Conservation (phyloP, 1,284 basidiomycete genomes). For the Veloboletus limbatus region DNA sequence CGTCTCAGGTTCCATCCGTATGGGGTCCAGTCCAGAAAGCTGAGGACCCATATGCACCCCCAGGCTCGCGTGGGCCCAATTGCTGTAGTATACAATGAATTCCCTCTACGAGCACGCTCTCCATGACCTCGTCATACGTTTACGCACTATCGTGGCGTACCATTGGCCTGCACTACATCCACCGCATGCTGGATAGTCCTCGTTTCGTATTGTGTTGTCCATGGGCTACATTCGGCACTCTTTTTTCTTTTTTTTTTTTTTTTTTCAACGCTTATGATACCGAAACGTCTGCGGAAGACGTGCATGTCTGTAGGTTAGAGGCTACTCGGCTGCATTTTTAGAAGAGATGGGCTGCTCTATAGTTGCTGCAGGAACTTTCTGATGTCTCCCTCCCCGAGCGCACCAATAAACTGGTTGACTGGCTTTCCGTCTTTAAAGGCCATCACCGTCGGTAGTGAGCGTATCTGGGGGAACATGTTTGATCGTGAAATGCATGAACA, state of each 20-base stretch:
- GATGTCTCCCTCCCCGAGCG: conserved; percentile 48
- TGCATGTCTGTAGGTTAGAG: conserved; percentile 3
- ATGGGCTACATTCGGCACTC: conserved; percentile 7
- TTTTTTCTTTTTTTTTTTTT: not conserved
- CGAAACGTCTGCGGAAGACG: too few species aligned
- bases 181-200: conserved; percentile 8
- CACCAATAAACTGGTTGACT: conserved; percentile 59
- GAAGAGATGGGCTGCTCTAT: conserved; percentile 11
- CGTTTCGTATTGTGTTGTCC: conserved; percentile 20
- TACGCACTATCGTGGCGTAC: conserved; percentile 2
- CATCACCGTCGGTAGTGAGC: conserved; percentile 68
- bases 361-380: conserved; percentile 49
- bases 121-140: conserved; percentile 1
- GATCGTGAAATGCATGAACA: not conserved
- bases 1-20: conserved; percentile 76
- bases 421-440: conserved; percentile 62
- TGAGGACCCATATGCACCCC: conserved; percentile 80
- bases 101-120: not conserved
- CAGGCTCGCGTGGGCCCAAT: conserved; percentile 19
- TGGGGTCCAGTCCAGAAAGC: conserved; percentile 86
- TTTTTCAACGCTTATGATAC: conserved; percentile 13
- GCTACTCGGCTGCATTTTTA: conserved; percentile 14
- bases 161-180: conserved; percentile 17
- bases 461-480: conserved; percentile 42
- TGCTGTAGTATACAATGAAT: conserved; percentile 34